Base-by-base conservation (phyloP, 2,329 filamentous ascomycete genomes). In the Chlorencoelia australis region DNA sequence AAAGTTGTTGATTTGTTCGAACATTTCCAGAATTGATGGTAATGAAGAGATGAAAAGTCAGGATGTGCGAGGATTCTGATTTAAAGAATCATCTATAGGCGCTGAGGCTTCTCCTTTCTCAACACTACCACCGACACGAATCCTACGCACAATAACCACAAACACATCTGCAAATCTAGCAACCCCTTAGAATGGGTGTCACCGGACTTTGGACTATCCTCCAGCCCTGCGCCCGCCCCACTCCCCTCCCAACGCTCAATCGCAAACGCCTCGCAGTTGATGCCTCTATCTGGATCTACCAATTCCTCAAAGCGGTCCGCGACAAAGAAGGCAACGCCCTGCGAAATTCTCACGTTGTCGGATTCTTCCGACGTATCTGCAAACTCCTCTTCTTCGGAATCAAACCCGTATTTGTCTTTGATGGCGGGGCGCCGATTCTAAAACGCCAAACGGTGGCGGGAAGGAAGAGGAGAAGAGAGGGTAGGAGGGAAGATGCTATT, bases 261-360 rank as follows among this genome's bases (percentile, higher is more conserved):
- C 85, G 83, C 50, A 95, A 94, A 64, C 86, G 91, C 11, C 81
- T 98, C 33, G 93, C 91, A 30, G 86, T 98, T 48, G 91, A 98
- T 63, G 91, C 93, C 40, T 95, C 88, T 9, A 98, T 98, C 58
- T 98, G 91, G 91, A 96, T 98, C 52, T 98, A 98, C 68, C 91
- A 98, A 57, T 98, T 98, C 55, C 76, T 98, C 52, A 98, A 98
- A 65, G 91, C 93, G 7, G 91, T 98, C 8, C 88, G 91, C 52
- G 91, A 98, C 63, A 95, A 96, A 55, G 91, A 98, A 62, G 91
- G 91, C 36, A 94, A 98, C 56, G 91, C 91, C 1, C 69, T 98
- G 35, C 85, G 88, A 46, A 98, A 95, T 64, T 89, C 85, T 19
- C 91, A 98, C 55, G 76, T 98, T 22, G 85, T 98, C 28, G 91